These are phyloP conservation scores for Arxiozyma slooffiae DNA, from an alignment of 1,139 yeast species.

Conservation along the genomic window DNA sequence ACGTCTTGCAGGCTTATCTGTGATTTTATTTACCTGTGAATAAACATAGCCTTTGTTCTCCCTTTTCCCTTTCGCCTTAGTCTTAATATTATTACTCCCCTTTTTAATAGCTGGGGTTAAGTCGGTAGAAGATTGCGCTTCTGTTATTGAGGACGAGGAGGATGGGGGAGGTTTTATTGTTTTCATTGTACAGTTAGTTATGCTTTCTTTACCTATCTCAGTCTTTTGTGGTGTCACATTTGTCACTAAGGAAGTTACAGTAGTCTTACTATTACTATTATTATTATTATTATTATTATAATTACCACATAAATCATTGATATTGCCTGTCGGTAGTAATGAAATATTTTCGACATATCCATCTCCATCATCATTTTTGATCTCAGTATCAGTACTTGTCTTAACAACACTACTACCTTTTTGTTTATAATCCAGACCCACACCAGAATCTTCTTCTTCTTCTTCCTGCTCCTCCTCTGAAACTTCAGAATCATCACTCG, in stretches of 20 bases:
- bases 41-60: conserved; percentile 44
- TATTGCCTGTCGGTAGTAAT: background rate
- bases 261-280: no score
- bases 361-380: background rate
- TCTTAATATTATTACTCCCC: background rate
- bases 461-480: conserved; percentile 2
- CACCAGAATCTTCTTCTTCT: no score
- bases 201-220: background rate
- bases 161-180: background rate
- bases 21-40: conserved; percentile 74
- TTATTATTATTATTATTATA: no score
- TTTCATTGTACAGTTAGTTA: background rate
- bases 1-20: conserved; percentile 82
- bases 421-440: background rate
- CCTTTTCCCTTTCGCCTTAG: conserved; percentile 8
- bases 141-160: background rate
- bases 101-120: background rate
- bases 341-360: background rate
- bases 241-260: background rate
- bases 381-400: background rate
- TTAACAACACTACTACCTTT: conserved; percentile 12
- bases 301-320: background rate
- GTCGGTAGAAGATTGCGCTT: background rate
- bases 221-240: background rate
- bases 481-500: conserved; percentile 1